Base-by-base conservation (phyloP, 202 grass and related monocot species). In the Cymbopogon flexuosus region DNA sequence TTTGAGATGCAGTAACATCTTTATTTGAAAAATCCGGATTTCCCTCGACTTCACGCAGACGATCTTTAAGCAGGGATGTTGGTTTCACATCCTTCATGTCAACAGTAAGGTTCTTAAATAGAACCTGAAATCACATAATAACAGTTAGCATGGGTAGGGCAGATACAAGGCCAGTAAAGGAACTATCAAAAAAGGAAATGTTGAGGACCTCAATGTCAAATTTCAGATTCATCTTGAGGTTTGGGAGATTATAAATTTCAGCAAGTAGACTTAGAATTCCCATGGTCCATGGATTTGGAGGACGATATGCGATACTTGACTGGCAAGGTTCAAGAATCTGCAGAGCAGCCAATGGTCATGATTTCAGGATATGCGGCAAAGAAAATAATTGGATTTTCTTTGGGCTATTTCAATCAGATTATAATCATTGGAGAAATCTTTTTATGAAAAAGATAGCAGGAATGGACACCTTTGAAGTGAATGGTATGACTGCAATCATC, bases 261-360 rank as follows among this genome's bases (percentile, higher is more conserved):
- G 76, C 67, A 70, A 97, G 93, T 81, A 97, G 84, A 75, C 88
- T 89, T 77, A 97, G 88, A 66, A 97, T 97, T 67, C 90, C 90
- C 93, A 97, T 93, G 37, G 93, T 97, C 93, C 90, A 97, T 18
- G 93, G 93, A 84, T 97, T 97, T 61, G 93, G 93, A 87, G 93
- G 93, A 54, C 79, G 93, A 83, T 93, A 97, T 37, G 93, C 93
- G 80, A 91, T 78, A 84, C 93, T 97, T 65, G 88, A 93, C 10
- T 97, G 86, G 75, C 93, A 97, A 76, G 93, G 89, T 88, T 95
- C 92, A 63, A 95, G 79, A 84, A 95, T 81, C 92, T 95, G 76
- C 58, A 94, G 61, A 79, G 29, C 27, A 83, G 42, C 10, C 24
- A 77, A 10, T 29, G 40, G 73, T 62, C 65, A 84, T 42, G 56